Percentiles rank a stretch among this genome's conserved stretches.
Conservation (phyloP, 2,329 filamentous ascomycete species). For the Pseudogymnoascus verrucosus region DNA sequence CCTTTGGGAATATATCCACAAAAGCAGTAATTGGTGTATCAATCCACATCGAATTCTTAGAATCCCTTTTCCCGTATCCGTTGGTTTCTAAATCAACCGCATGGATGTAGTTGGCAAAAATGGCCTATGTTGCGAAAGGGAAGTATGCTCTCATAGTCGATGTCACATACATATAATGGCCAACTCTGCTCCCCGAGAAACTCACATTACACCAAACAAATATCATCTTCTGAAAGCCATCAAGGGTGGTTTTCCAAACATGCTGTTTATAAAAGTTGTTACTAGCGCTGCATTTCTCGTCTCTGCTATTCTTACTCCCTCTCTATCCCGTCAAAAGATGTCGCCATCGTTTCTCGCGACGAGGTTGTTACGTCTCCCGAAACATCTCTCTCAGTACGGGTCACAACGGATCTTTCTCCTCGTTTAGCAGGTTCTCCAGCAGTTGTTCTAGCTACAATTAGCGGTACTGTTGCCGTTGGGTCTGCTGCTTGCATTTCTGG, state of each 20-base stretch:
- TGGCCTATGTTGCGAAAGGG: not conserved
- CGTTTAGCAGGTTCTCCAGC: not conserved
- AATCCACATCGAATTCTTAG: not conserved
- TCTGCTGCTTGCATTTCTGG: not conserved
- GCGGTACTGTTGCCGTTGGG: not conserved
- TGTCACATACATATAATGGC: not conserved
- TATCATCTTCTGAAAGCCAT: not conserved
- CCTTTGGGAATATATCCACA: too few species aligned
- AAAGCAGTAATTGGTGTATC: too few species aligned
- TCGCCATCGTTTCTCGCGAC: not conserved
- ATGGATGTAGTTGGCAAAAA: not conserved
- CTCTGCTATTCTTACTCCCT: not conserved
- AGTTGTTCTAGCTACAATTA: not conserved
- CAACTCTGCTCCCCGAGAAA: not conserved
- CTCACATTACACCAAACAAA: not conserved
- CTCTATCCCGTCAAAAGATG: not conserved
- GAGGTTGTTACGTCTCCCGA: not conserved
- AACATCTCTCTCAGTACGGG: not conserved
- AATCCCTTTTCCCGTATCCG: not conserved
- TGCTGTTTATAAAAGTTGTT: not conserved
- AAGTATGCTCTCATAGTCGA: not conserved
- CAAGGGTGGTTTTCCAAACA: not conserved
- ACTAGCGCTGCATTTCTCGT: not conserved
- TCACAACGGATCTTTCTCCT: not conserved
- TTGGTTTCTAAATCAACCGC: not conserved